Evolutionary conservation across 1,284 basidiomycete species (phyloP), one percentile per base, ranked within the genome.

Genomic region (Apiotrichum montevideense): DNA sequence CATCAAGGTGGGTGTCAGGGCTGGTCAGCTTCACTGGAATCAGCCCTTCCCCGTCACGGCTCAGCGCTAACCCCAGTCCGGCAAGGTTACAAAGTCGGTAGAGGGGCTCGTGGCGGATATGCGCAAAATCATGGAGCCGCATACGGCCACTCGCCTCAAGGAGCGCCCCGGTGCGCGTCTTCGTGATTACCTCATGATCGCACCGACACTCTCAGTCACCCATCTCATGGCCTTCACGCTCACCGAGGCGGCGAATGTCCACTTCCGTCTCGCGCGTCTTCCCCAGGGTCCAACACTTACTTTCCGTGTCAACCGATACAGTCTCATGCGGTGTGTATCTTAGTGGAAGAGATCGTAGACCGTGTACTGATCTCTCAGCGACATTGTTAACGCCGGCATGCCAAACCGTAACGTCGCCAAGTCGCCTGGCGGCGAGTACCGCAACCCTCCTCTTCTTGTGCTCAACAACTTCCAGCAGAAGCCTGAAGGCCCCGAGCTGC

Each of bases 81-180:
- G 95, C 45, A 85, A 86, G 58, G 93, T 98, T 35, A 93, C 94
- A 13, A 81, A 83, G 54, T 90, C 90, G n/a, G 82, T 96, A 52
- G 79, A 85, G 3, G 87, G 91, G 66, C 85, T 99, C 35, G 93
- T 97, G 13, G 83, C 87, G 52, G 96, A 99, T 77, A 80, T 97
- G 68, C 82, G 96, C 66, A 89, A 90, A 75, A 87, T 96, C 61
- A 92, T 99, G 90, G 96, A 98, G 76, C 96, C 96, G 58, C 93
- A 98, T 74, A 99, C 96, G 21, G 96, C 95, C 6, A 87, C 86
- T 59, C 82, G 94, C 51, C 82, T 99, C 15, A 85, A 80, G 78
- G 95, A 98, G 82, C 82, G 94, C 42, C 86, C 86, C 58, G 83
- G 88, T 51, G 98, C 98, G 72, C 89, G 94, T 72, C 81, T 98